A percentile compares a stretch with the other conserved stretches of the same genome.
Evolutionary conservation across 768 basidiomycete species (phyloP).

Genomic region (Russula lepida): DNA sequence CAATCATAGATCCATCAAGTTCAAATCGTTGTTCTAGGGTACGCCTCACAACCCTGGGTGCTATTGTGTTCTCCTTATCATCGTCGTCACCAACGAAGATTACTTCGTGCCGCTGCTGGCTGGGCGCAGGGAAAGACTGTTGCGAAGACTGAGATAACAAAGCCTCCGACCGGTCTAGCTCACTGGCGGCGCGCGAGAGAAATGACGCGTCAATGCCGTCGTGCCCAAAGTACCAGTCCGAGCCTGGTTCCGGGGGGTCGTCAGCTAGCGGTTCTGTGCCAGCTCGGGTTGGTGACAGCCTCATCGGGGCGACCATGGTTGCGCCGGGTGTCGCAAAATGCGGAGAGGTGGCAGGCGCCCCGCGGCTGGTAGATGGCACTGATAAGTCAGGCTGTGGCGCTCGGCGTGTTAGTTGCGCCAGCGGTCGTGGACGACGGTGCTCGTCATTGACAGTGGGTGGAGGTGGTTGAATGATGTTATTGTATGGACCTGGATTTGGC

Average conservation of each 20-base stretch:
- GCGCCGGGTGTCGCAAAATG: background rate
- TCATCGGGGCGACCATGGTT: background rate
- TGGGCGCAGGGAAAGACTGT: constrained; percentile 1
- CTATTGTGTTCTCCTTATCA: constrained; percentile 56
- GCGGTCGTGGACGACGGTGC: background rate
- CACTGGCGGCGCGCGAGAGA: constrained; percentile 32
- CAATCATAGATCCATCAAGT: constrained; percentile 37
- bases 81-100: constrained; percentile 41
- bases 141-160: constrained; percentile 11
- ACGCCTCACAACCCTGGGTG: constrained; percentile 42
- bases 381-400: background rate
- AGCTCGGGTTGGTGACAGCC: constrained; percentile 9
- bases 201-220: constrained; percentile 33
- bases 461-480: background rate
- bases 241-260: constrained; percentile 18
- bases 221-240: constrained; percentile 29
- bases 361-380: background rate
- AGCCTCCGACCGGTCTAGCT: constrained; percentile 27
- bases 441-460: background rate
- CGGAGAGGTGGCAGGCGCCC: background rate
- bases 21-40: constrained; percentile 26
- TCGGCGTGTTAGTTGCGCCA: background rate
- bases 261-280: constrained; percentile 13
- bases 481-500: background rate
- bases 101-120: constrained; percentile 25